Evolutionary conservation across 2,329 filamentous ascomycete genomes (phyloP).

Genomic region (Sporothrix globosa): DNA sequence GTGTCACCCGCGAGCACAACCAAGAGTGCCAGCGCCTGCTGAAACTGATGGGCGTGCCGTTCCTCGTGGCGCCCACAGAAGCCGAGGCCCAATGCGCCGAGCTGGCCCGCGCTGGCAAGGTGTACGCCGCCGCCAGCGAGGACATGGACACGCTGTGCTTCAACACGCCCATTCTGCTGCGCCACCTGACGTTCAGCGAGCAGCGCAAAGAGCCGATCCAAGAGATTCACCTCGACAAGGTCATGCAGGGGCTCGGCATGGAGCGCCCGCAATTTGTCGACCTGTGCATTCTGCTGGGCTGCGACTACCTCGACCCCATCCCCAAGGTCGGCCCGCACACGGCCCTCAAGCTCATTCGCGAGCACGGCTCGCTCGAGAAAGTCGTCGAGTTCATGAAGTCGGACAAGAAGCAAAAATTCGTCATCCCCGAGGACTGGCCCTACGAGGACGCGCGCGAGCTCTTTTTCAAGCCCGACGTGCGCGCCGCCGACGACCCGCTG

Average conservation of each 20-base stretch:
- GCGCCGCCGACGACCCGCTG: slow-evolving; percentile 75
- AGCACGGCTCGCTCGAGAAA: slow-evolving; percentile 84
- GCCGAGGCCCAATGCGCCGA: slow-evolving; percentile 96
- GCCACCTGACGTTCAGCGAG: slow-evolving; percentile 95
- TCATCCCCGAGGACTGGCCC: slow-evolving; percentile 94
- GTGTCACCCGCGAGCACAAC: slow-evolving; percentile 96
- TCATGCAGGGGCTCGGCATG: slow-evolving; percentile 86
- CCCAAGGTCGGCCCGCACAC: slow-evolving; percentile 92
- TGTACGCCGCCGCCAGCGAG: slow-evolving; percentile 94
- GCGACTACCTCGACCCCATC: slow-evolving; percentile 95
- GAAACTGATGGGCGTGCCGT: slow-evolving; percentile 95
- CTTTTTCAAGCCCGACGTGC: slow-evolving; percentile 90
- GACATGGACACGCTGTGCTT: slow-evolving; percentile 99
- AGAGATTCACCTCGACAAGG: slow-evolving; percentile 86
- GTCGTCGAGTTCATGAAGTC: slow-evolving; percentile 80
- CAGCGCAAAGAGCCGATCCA: slow-evolving; percentile 97
- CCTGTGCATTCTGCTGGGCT: slow-evolving; percentile 94
- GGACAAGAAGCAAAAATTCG: slow-evolving; percentile 77
- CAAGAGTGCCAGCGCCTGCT: slow-evolving; percentile 88
- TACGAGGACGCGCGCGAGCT: slow-evolving; percentile 88
- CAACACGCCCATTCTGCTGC: slow-evolving; percentile 83
- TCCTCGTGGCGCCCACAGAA: slow-evolving; percentile 92
- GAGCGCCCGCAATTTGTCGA: slow-evolving; percentile 88
- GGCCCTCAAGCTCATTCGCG: slow-evolving; percentile 89
- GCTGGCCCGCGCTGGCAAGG: slow-evolving; percentile 86